Evolutionary conservation across 768 basidiomycete genomes (phyloP).

Genomic region (Rhodotorula graminis): DNA sequence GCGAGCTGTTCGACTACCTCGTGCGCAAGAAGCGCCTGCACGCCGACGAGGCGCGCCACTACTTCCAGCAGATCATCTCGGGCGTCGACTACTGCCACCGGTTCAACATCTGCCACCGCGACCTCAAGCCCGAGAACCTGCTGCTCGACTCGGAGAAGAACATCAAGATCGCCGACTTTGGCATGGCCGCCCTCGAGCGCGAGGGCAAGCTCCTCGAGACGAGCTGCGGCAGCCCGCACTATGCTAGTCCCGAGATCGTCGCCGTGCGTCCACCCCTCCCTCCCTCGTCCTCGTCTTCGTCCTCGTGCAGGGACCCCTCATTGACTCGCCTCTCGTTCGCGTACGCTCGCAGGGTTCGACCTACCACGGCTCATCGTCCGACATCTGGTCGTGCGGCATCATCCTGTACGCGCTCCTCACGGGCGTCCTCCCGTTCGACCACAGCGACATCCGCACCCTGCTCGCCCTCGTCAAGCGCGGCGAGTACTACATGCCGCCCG

Average conservation of each 20-base stretch:
- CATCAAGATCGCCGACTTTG: slow-evolving; percentile 97
- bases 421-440: slow-evolving; percentile 87
- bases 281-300: too few relatives aligned
- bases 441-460: slow-evolving; percentile 65
- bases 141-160: slow-evolving; percentile 65
- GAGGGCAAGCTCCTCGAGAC: slow-evolving; percentile 81
- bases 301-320: slow-evolving; percentile 49
- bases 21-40: slow-evolving; percentile 79
- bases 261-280: slow-evolving; percentile 48
- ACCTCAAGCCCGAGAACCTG: slow-evolving; percentile 96
- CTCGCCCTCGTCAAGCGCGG: slow-evolving; percentile 82
- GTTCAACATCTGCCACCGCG: slow-evolving; percentile 95
- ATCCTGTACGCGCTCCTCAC: slow-evolving; percentile 85
- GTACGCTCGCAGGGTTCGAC: slow-evolving; percentile 48
- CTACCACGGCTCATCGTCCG: slow-evolving; percentile 82
- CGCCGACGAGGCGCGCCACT: slow-evolving; percentile 74
- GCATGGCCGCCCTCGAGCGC: slow-evolving; percentile 93
- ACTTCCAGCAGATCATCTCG: slow-evolving; percentile 92
- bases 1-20: slow-evolving; percentile 93
- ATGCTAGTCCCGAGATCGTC: slow-evolving; percentile 94
- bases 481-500: slow-evolving; percentile 73
- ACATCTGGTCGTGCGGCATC: slow-evolving; percentile 95
- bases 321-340: slow-evolving; percentile 30
- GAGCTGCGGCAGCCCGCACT: slow-evolving; percentile 93
- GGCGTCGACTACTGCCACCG: slow-evolving; percentile 95